Evolutionary conservation across 2,329 filamentous ascomycete genomes (phyloP).

Genomic region (Colletotrichum gloeosporioides): DNA sequence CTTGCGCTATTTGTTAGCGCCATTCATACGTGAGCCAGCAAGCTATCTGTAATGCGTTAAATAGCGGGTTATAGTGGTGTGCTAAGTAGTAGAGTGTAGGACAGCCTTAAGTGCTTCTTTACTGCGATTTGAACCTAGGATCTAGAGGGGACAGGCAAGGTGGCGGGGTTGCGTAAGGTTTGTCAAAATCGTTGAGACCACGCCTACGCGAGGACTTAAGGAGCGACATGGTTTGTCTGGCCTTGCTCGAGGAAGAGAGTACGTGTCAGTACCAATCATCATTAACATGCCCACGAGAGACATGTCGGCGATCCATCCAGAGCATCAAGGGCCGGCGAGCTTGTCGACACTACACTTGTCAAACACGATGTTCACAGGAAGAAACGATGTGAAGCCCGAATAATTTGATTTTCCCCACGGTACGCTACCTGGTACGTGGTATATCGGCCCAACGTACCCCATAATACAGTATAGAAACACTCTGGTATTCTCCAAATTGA

Average conservation of each 20-base stretch:
- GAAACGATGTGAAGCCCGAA: not conserved
- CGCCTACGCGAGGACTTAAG: not conserved
- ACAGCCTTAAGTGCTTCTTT: not conserved
- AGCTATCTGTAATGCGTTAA: not conserved
- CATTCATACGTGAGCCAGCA: no score
- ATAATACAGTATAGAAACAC: not conserved
- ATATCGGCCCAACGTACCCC: not conserved
- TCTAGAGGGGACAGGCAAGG: not conserved
- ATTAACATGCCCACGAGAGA: not conserved
- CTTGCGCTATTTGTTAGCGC: no score
- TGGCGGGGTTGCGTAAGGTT: not conserved
- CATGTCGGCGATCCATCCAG: not conserved
- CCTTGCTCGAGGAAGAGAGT: not conserved
- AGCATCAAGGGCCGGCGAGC: not conserved
- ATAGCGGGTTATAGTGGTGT: not conserved
- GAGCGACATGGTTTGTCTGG: not conserved
- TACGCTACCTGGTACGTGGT: constrained; percentile 10
- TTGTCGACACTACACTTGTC: not conserved
- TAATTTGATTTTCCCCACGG: constrained; percentile 12
- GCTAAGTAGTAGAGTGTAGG: not conserved
- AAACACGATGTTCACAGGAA: not conserved
- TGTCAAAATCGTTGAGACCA: not conserved
- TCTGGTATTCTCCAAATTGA: constrained; percentile 13
- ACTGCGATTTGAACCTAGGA: not conserved
- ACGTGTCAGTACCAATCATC: not conserved